These are phyloP conservation scores for Colletotrichum tropicale DNA, from an alignment of 2,329 filamentous ascomycete genomes.

Conservation along the genomic window DNA sequence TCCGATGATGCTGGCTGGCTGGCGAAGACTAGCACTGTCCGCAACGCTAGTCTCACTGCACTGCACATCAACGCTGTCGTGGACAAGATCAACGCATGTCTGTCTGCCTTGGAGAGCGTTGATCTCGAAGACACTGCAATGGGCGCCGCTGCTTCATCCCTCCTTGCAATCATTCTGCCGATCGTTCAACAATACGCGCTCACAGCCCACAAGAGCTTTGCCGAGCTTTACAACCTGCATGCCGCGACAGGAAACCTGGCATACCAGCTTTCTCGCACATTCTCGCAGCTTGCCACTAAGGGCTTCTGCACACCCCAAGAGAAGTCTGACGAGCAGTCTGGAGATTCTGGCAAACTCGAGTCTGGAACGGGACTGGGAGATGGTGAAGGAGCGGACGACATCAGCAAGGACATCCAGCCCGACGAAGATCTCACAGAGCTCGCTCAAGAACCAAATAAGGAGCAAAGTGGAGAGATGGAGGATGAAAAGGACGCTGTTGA, in stretches of 20 bases:
- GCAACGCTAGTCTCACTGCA: neutral
- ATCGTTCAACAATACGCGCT: slow-evolving; percentile 76
- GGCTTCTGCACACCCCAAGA: slow-evolving; percentile 94
- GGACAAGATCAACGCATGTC: slow-evolving; percentile 3
- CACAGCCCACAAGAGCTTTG: slow-evolving; percentile 63
- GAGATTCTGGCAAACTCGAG: slow-evolving; percentile 80
- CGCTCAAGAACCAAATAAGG: slow-evolving; percentile 80
- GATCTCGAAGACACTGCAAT: slow-evolving; percentile 43
- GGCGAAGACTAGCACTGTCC: slow-evolving; percentile 10
- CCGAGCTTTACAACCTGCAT: slow-evolving; percentile 68
- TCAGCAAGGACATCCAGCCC: slow-evolving; percentile 93
- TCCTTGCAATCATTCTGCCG: slow-evolving; percentile 69
- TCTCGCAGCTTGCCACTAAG: slow-evolving; percentile 78
- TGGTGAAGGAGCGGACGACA: slow-evolving; percentile 94
- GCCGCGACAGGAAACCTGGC: slow-evolving; percentile 74
- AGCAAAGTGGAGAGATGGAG: slow-evolving; percentile 70
- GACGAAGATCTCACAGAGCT: slow-evolving; percentile 94
- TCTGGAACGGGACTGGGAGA: slow-evolving; percentile 93
- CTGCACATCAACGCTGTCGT: slow-evolving; percentile 14
- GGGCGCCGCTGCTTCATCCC: slow-evolving; percentile 53
- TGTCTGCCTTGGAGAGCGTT: slow-evolving; percentile 33
- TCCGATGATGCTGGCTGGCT: slow-evolving; percentile 67
- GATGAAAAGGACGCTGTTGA: slow-evolving; percentile 87
- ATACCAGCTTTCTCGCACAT: slow-evolving; percentile 76
- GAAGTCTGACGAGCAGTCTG: slow-evolving; percentile 72